Evolutionary conservation across 1,284 basidiomycete genomes (phyloP).

Genomic region (Sphagnurus paluster): DNA sequence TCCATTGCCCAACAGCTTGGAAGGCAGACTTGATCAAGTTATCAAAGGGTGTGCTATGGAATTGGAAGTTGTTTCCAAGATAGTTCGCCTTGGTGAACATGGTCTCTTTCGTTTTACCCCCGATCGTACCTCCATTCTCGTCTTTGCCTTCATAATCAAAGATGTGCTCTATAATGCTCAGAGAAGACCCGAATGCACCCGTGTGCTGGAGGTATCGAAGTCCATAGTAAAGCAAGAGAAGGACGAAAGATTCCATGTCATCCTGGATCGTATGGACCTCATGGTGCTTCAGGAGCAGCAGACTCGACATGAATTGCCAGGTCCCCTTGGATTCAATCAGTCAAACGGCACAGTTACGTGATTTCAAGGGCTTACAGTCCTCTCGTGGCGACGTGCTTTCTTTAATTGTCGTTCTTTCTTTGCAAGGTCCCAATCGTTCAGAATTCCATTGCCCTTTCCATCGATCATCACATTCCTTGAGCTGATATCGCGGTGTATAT

Average conservation of each 20-base stretch:
- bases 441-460: constrained; percentile 21
- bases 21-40: not conserved
- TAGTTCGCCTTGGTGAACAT: not conserved
- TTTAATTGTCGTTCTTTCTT: constrained; percentile 9
- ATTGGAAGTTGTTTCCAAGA: not conserved
- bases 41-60: not conserved
- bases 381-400: constrained; percentile 11
- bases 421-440: constrained; percentile 37
- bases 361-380: constrained; percentile 20
- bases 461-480: constrained; percentile 32
- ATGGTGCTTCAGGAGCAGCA: constrained; percentile 15
- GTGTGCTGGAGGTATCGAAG: constrained; percentile 18
- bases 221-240: constrained; percentile 23
- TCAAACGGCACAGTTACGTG: too few relatives aligned
- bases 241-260: constrained; percentile 36
- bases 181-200: not conserved
- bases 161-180: not conserved
- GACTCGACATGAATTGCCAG: constrained; percentile 34
- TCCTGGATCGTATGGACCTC: constrained; percentile 27
- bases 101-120: not conserved
- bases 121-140: not conserved
- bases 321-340: too few relatives aligned
- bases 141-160: not conserved
- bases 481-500: constrained; percentile 37
- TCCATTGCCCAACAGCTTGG: not conserved